Conservation (phyloP, 805 yeast species). For the Teunomyces lycoperdinae region DNA sequence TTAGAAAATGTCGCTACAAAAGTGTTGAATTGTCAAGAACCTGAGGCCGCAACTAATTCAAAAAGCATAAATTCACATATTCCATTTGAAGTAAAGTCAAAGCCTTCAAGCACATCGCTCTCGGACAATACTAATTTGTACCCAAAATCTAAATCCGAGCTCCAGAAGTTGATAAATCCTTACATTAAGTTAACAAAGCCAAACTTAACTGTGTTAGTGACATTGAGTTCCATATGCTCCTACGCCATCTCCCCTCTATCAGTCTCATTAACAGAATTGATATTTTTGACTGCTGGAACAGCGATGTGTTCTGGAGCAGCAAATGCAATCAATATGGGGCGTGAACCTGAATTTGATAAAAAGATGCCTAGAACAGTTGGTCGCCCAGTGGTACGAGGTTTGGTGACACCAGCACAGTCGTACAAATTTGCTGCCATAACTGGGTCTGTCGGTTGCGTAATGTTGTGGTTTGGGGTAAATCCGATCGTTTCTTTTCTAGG, state of each 20-base stretch:
- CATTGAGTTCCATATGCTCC: conserved; percentile 87
- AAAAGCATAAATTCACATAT: conserved; percentile 21
- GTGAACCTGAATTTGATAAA: conserved; percentile 88
- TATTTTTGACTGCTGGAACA: conserved; percentile 80
- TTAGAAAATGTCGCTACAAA: conserved; percentile 42
- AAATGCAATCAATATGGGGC: conserved; percentile 94
- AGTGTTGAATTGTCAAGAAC: conserved; percentile 45
- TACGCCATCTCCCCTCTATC: conserved; percentile 88
- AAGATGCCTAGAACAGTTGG: conserved; percentile 84
- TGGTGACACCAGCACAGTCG: conserved; percentile 73
- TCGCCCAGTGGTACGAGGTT: conserved; percentile 87
- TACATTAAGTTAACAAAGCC: conserved; percentile 89
- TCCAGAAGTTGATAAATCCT: conserved; percentile 49
- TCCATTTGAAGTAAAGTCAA: conserved; percentile 59
- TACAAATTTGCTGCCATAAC: conserved; percentile 71
- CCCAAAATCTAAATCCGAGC: conserved; percentile 13
- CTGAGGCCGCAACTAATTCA: conserved; percentile 26
- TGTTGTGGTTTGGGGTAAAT: conserved; percentile 79
- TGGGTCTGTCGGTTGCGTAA: conserved; percentile 67
- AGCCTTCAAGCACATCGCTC: conserved; percentile 12
- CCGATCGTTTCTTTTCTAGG: conserved; percentile 84
- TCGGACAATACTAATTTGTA: background rate
- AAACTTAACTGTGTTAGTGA: conserved; percentile 79
- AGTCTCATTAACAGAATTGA: conserved; percentile 66
- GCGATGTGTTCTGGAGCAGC: conserved; percentile 90